Evolutionary conservation across 768 basidiomycete genomes (phyloP), one percentile per base, ranked within the genome.

Genomic region (Tricholomella constricta): DNA sequence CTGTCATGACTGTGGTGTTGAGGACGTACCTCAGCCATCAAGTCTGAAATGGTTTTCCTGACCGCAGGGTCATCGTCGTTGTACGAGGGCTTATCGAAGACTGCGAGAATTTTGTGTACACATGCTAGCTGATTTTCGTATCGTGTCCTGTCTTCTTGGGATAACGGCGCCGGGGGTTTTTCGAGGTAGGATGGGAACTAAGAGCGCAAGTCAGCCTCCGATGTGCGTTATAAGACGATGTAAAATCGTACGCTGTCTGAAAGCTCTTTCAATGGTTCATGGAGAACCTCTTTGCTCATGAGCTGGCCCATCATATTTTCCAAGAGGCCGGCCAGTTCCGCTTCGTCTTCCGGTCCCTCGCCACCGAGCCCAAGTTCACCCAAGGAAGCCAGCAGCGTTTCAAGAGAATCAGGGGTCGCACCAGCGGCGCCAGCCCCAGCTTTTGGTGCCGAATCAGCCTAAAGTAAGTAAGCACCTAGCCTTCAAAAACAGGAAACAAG

Each of bases 231-330:
- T 25, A 53, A 50, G 9, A 32, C 19, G 38, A 44, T 26, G n/a
- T n/a, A n/a, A 25, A 31, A 19, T 58, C 77, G 27, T 55, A 88
- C 90, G 65, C 87, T 86, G 14, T 85, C 82, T 14, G 77, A 70
- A 19, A 96, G 69, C 64, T 96, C 93, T 59, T 89, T 90, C 52
- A 95, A 65, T 0, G 94, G 93, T 40, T 93, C 91, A 58, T 94
- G 88, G n/a, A 95, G 70, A 2, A 93, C 75, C 0, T 91, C 89
- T 62, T 91, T 89, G 71, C 79, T 82, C 85, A 92, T 85, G 22
- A 93, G 75, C 67, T 87, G 82, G 19, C 78, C 72, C 89, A 93
- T 91, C 82, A 95, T 88, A 22, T 66, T 79, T 65, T 94, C 91
- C 8, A 96, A 75, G 55, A 93, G 71, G 1, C 77, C 81, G 37